A percentile compares a stretch with the other conserved stretches of the same genome.
Evolutionary conservation across 2,329 filamentous ascomycete genomes (phyloP).

Genomic region (Fusarium sublunatum): DNA sequence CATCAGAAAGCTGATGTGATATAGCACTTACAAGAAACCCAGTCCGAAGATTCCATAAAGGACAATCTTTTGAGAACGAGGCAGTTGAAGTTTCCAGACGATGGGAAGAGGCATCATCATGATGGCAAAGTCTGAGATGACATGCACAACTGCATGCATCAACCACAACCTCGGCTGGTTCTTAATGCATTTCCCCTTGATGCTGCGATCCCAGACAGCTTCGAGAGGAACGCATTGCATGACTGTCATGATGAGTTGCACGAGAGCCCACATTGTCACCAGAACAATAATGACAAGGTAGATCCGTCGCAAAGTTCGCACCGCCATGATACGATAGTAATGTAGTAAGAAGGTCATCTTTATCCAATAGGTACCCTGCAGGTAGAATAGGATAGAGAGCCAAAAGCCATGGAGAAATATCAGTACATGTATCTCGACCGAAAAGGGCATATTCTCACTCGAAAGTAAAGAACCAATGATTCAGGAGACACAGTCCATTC

Average conservation of each 20-base stretch:
- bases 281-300: constrained; percentile 4
- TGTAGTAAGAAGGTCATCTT: constrained; percentile 37
- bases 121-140: constrained; percentile 28
- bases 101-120: constrained; percentile 30
- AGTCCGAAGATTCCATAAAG: constrained; percentile 31
- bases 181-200: constrained; percentile 12
- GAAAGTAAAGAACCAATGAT: background rate
- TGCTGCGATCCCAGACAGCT: constrained; percentile 20
- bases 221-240: constrained; percentile 17
- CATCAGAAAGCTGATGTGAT: rapidly evolving
- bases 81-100: constrained; percentile 27
- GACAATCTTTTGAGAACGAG: constrained; percentile 14
- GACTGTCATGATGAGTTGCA: background rate
- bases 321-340: constrained; percentile 33
- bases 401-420: constrained; percentile 21
- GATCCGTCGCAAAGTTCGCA: constrained; percentile 25
- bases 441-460: background rate
- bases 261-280: background rate
- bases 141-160: constrained; percentile 20
- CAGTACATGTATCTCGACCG: rapidly evolving
- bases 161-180: constrained; percentile 8
- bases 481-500: constrained; percentile 11
- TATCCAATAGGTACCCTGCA: background rate
- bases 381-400: constrained; percentile 35
- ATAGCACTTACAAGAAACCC: constrained; percentile 21